phyloP scores from a whole-genome alignment of 2,329 filamentous ascomycete species.

The Fusarium scirpi region DNA sequence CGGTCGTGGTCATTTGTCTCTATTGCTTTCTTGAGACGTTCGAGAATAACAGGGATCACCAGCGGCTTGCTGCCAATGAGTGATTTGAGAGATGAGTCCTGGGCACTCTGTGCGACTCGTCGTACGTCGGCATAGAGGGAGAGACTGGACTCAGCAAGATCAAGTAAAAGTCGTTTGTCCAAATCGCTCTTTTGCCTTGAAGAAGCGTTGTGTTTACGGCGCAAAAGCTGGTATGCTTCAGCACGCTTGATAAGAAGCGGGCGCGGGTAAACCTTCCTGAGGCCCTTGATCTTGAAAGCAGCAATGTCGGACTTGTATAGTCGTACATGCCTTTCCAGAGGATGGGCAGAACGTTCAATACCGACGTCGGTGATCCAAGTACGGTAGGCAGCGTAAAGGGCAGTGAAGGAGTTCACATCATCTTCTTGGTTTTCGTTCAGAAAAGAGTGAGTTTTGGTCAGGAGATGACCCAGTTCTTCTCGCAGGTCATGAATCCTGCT shows the following conservation, averaged over 20 bases:
- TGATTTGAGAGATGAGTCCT: conserved; percentile 92
- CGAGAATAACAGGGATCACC: conserved; percentile 88
- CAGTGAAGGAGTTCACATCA: conserved; percentile 94
- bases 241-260: conserved; percentile 92
- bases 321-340: conserved; percentile 86
- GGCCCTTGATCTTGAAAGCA: conserved; percentile 93
- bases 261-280: conserved; percentile 91
- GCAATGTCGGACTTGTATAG: conserved; percentile 88
- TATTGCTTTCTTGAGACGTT: conserved; percentile 81
- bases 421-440: conserved; percentile 88
- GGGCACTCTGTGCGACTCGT: conserved; percentile 90
- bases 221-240: conserved; percentile 92
- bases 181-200: conserved; percentile 90
- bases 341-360: conserved; percentile 93
- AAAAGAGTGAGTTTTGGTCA: conserved; percentile 88
- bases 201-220: conserved; percentile 92
- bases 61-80: conserved; percentile 88
- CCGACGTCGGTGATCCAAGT: conserved; percentile 99
- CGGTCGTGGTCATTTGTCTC: conserved; percentile 85
- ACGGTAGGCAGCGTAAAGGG: conserved; percentile 89
- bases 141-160: conserved; percentile 89
- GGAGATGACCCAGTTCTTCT: conserved; percentile 80
- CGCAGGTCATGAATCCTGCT: conserved; percentile 82
- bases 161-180: conserved; percentile 85
- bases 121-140: conserved; percentile 96